These are phyloP conservation scores for Aureobasidium uvarum DNA, from an alignment of 2,329 filamentous ascomycete species.

Conservation along the genomic window DNA sequence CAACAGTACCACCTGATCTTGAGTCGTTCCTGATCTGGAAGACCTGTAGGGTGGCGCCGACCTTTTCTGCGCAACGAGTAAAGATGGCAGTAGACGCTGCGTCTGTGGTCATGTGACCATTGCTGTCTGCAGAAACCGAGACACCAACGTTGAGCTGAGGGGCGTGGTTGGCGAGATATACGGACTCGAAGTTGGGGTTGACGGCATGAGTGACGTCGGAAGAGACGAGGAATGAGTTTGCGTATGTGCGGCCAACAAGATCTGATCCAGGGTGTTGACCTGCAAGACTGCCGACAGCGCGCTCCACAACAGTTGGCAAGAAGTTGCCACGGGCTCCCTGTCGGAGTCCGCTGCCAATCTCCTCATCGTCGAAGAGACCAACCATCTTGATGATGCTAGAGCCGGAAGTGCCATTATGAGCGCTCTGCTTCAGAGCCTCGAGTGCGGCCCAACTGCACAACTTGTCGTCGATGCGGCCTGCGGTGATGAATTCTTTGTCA, in stretches of 20 bases:
- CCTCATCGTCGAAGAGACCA: constrained; percentile 95
- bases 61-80: constrained; percentile 71
- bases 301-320: constrained; percentile 75
- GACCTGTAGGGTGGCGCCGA: constrained; percentile 69
- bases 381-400: constrained; percentile 79
- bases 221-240: constrained; percentile 87
- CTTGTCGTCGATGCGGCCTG: constrained; percentile 94
- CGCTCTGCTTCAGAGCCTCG: constrained; percentile 66
- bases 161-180: constrained; percentile 81
- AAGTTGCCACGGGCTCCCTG: constrained; percentile 92
- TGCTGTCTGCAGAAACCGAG: constrained; percentile 74
- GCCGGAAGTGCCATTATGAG: constrained; percentile 53
- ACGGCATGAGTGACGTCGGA: constrained; percentile 92
- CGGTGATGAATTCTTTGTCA: constrained; percentile 91
- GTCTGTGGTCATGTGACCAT: constrained; percentile 96
- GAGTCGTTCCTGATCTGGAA: constrained; percentile 97
- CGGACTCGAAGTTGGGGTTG: constrained; percentile 86
- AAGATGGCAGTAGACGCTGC: constrained; percentile 79
- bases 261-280: constrained; percentile 47
- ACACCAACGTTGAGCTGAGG: constrained; percentile 88
- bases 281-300: constrained; percentile 69
- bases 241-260: constrained; percentile 76
- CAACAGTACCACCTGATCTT: constrained; percentile 88
- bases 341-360: constrained; percentile 86
- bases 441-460: constrained; percentile 92